Evolutionary conservation across 2,329 filamentous ascomycete species (phyloP), one percentile per base, ranked within the genome.

Genomic region (Curvularia sp.): DNA sequence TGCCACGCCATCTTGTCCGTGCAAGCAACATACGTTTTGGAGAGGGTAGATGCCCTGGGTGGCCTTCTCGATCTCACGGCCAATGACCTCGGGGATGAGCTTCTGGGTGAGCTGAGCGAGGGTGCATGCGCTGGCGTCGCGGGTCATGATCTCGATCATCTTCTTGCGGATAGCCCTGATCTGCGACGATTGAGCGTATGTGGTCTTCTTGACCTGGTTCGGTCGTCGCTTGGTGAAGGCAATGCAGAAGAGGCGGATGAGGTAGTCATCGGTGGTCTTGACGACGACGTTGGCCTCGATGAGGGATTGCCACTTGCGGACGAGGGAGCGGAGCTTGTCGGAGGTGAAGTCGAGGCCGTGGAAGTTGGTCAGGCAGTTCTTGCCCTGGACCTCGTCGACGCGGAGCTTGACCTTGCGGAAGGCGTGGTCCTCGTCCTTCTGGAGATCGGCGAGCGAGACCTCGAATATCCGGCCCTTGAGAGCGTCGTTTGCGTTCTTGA

Each of bases 121-220:
- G 68, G 93, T 96, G 89, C 93, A 96, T 85, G 87, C 92, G 74
- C 91, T 87, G 66, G 95, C 95, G 87, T 99, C 95, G 76, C 93
- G 91, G 83, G 91, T 88, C 83, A 99, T 98, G 83, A 99, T 98
- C 84, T 99, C 95, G 69, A 88, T 91, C 95, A 99, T 99, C 92
- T 99, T 98, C 88, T 93, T 95, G 83, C 95, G 91, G 82, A 99
- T 99, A 74, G 91, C 89, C 72, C 94, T 91, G 82, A 98, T 98
- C 85, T 99, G 95, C 69, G 95, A 98, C 69, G 92, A 93, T 70
- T 90, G 90, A 74, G 95, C 95, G 80, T 99, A 99, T 80, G 95
- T 99, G 77, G 95, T 99, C 91, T 98, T 99, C 91, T 97, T 97
- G 87, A 99, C 94, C 88, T 99, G 95, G 87, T 98, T 99, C 76